These are phyloP conservation scores for Crotalaria pallida DNA, from an alignment of 306 rosid species.

Conservation along the genomic window DNA sequence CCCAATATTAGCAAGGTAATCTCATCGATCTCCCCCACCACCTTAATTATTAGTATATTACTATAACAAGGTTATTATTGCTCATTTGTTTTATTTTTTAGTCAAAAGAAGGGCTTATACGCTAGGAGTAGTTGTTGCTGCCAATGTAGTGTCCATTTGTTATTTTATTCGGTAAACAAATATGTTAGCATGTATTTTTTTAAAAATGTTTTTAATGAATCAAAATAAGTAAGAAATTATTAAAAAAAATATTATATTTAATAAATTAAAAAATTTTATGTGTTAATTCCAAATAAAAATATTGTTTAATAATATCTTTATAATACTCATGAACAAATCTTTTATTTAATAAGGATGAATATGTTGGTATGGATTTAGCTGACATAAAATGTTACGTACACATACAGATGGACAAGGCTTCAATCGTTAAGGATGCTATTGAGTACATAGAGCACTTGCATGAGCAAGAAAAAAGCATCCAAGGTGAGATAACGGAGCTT, in stretches of 20 bases:
- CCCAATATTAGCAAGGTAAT: constrained; percentile 90
- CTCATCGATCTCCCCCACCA: no score
- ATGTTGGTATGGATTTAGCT: not conserved
- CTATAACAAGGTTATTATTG: not conserved
- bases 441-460: constrained; percentile 62
- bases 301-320: no score
- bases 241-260: no score
- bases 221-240: no score
- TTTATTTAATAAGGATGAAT: no score
- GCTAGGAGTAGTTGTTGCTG: not conserved
- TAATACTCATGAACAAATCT: no score
- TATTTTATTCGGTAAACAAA: not conserved
- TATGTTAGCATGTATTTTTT: no score
- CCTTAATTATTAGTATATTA: no score
- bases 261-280: no score
- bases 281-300: no score
- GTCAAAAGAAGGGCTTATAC: not conserved
- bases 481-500: constrained; percentile 65
- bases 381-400: no score
- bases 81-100: not conserved
- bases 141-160: not conserved
- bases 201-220: no score
- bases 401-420: constrained; percentile 95
- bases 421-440: constrained; percentile 78
- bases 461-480: constrained; percentile 57